phyloP scores from a whole-genome alignment of 176 grass and related monocot species.

The Carex scoparia region DNA sequence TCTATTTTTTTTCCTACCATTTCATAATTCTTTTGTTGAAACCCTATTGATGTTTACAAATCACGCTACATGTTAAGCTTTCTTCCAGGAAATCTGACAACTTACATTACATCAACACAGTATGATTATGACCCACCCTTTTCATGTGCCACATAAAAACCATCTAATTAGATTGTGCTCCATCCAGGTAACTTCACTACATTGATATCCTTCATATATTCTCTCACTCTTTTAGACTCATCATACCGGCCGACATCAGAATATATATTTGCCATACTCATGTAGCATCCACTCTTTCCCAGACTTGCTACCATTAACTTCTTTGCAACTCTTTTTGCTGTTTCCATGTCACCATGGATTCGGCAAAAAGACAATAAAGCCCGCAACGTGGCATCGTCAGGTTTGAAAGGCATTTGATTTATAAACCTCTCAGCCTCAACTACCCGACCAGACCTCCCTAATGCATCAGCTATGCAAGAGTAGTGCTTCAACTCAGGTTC shows the following conservation, averaged over 20 bases:
- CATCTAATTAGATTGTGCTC: slow-evolving; percentile 42
- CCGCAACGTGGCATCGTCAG: slow-evolving; percentile 55
- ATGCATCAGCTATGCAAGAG: slow-evolving; percentile 53
- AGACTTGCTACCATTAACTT: slow-evolving; percentile 53
- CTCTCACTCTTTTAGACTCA: slow-evolving; percentile 64
- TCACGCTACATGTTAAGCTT: not conserved
- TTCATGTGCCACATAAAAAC: not conserved
- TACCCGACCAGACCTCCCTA: slow-evolving; percentile 52
- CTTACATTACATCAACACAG: not conserved
- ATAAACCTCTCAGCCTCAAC: slow-evolving; percentile 46
- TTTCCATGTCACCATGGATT: slow-evolving; percentile 57
- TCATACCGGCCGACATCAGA: slow-evolving; percentile 52
- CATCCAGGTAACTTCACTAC: slow-evolving; percentile 50
- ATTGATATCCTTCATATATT: slow-evolving; percentile 67
- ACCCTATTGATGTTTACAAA: not conserved
- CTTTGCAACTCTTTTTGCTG: slow-evolving; percentile 46
- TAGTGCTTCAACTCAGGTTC: slow-evolving; percentile 64
- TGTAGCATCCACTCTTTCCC: slow-evolving; percentile 57
- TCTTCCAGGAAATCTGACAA: not conserved
- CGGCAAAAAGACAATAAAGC: slow-evolving; percentile 50
- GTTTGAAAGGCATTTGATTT: slow-evolving; percentile 68
- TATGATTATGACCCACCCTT: not conserved
- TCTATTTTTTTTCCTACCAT: not conserved
- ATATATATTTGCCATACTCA: slow-evolving; percentile 84
- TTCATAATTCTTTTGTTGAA: not conserved